Base-by-base conservation (phyloP, 306 rosid genomes). In the Amphicarpaea edgeworthii region DNA sequence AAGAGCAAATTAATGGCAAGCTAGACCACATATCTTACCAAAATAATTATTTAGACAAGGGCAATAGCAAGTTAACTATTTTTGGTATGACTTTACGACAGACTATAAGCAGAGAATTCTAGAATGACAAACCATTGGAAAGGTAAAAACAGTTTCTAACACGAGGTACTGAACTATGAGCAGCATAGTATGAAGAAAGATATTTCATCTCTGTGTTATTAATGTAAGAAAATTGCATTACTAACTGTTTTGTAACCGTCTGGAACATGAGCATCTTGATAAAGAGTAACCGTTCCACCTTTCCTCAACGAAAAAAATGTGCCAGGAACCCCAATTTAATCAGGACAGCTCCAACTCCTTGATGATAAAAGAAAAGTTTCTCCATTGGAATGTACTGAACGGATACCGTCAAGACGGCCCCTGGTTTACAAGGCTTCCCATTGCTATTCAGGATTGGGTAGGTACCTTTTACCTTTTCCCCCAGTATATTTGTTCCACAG, bases 191-290 rank as follows among this genome's bases (percentile, higher is more conserved):
- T n/a, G n/a, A n/a, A n/a, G n/a, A n/a, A n/a, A n/a, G n/a, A n/a
- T n/a, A n/a, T n/a, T n/a, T n/a, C n/a, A n/a, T n/a, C n/a, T n/a
- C n/a, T n/a, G n/a, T n/a, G n/a, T n/a, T n/a, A n/a, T n/a, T n/a
- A n/a, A n/a, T n/a, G n/a, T n/a, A n/a, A n/a, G n/a, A n/a, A n/a
- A 72, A 68, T 23, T 63, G 70, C 74, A 57, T 34, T 45, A 88
- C 97, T 90, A 71, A 92, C 99, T 8, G 92, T 89, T 80, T 66
- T 87, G 77, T 86, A 89, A 62, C 93, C 96, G 19, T 89, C 96
- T 3, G 97, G 99, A 66, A 86, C 97, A 76, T 95, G 90, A 49
- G 99, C 97, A 70, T 95, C 99, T 84, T 95, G 99, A 76, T 95
- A 95, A 38, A 95, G 91, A 61, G 90, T 92, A 43, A 95, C 99